These are phyloP conservation scores for Berberis thunbergii DNA, from an alignment of 164 flowering plant species.

Conservation along the genomic window DNA sequence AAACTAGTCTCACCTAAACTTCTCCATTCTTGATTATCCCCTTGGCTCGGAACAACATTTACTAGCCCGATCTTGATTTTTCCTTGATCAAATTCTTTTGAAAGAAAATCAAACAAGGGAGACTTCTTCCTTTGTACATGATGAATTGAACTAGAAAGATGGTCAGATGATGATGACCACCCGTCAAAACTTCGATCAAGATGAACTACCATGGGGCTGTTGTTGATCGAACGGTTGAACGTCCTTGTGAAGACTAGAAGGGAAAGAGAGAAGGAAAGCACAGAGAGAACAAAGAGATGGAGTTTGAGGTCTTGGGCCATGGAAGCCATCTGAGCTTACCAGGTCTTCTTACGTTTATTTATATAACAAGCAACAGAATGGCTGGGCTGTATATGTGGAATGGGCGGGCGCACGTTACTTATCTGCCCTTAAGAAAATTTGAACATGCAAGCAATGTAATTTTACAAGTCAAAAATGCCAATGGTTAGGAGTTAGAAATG, in stretches of 20 bases:
- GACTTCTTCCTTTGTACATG: neutral
- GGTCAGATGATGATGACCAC: no score
- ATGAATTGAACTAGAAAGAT: neutral
- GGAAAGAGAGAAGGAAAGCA: conserved; percentile 14
- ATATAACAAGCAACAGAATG: neutral
- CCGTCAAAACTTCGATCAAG: neutral
- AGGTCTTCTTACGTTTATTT: neutral
- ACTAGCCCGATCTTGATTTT: conserved; percentile 31
- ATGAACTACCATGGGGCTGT: neutral
- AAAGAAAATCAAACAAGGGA: conserved; percentile 10
- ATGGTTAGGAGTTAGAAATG: no score
- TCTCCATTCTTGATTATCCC: conserved; percentile 2
- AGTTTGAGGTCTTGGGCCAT: conserved; percentile 1
- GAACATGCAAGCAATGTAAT: neutral
- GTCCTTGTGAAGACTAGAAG: conserved; percentile 5
- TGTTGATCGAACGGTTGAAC: neutral
- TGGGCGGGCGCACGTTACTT: neutral
- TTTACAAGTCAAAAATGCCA: no score
- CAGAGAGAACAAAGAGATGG: conserved; percentile 9
- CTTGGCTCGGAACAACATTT: conserved; percentile 17
- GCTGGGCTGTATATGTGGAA: neutral
- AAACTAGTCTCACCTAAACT: conserved; percentile 9
- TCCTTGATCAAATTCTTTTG: conserved; percentile 3
- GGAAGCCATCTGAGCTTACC: neutral
- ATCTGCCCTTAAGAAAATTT: neutral